A percentile compares a stretch with the other conserved stretches of the same genome.
Conservation (phyloP, 345 rosid species). For the Turnera subulata region DNA sequence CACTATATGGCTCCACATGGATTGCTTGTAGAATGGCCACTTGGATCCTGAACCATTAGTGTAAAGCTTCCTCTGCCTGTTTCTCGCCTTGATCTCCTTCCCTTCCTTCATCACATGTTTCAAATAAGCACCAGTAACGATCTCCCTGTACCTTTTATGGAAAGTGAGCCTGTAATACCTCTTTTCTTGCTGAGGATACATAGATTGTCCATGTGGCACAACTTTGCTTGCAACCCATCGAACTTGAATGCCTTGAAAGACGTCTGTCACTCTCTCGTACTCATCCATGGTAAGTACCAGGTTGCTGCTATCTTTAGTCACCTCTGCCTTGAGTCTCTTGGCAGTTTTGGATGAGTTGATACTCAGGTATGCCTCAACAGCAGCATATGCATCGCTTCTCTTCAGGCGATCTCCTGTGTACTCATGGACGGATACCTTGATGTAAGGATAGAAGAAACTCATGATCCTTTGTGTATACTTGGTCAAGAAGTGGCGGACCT, state of each 20-base stretch:
- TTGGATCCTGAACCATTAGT: slow-evolving; percentile 49
- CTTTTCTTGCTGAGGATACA: slow-evolving; percentile 48
- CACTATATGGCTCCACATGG: slow-evolving; percentile 52
- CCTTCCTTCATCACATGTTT: slow-evolving; percentile 49
- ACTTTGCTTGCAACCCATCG: slow-evolving; percentile 48
- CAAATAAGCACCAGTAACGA: slow-evolving; percentile 43
- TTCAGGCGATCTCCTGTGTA: slow-evolving; percentile 40
- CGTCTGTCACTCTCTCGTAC: slow-evolving; percentile 42
- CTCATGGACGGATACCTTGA: slow-evolving; percentile 48
- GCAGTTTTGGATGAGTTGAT: slow-evolving; percentile 38
- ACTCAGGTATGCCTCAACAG: slow-evolving; percentile 53
- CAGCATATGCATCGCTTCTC: slow-evolving; percentile 51
- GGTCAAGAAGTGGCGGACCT: slow-evolving; percentile 38
- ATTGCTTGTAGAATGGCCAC: slow-evolving; percentile 45
- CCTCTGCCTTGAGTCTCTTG: slow-evolving; percentile 48
- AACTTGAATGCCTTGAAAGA: slow-evolving; percentile 39
- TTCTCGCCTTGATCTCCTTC: slow-evolving; percentile 38
- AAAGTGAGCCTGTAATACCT: slow-evolving; percentile 52
- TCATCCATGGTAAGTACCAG: slow-evolving; percentile 56
- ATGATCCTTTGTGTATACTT: slow-evolving; percentile 29
- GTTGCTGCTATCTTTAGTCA: slow-evolving; percentile 34
- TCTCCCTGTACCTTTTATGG: slow-evolving; percentile 43
- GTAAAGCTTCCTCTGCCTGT: slow-evolving; percentile 63
- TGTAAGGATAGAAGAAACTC: slow-evolving; percentile 38
- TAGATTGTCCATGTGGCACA: slow-evolving; percentile 14